Evolutionary conservation across 2,329 filamentous ascomycete genomes (phyloP), one percentile per base, ranked within the genome.

Genomic region (Dactylellina leptospora): DNA sequence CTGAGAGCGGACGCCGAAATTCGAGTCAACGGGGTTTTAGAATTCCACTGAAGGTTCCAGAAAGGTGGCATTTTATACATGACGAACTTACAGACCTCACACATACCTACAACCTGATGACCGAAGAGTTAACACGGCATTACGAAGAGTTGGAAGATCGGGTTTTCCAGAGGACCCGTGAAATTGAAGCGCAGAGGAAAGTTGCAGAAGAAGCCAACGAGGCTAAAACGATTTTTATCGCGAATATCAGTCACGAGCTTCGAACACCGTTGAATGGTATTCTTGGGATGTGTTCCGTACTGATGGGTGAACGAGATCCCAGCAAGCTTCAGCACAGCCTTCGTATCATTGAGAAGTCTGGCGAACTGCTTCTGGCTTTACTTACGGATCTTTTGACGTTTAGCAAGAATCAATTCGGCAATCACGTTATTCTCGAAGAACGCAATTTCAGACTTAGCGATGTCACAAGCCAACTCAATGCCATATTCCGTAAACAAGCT

Each of bases 201-300:
- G 51, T 72, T 25, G 74, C 74, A 5, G 74, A 96, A 79, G 90
- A 91, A n/a, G 93, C 93, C 2, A 97, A 96, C 76, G 91, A 96
- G 80, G 96, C 91, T 83, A 99, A 99, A 81, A 97, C 95, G 0
- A 83, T 97, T 6, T 97, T 97, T 81, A 96, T 99, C 74, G 95
- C 95, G 16, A 97, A 97, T 77, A 96, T 97, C 54, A 89, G 87
- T 1, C 87, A 90, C 75, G 87, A 97, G 79, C 84, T 99, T 33
- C 96, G 96, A 78, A 99, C 95, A 0, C 95, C 95, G 0, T 84
- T 97, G 64, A 97, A 97, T 78, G 95, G 93, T 10, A 97, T 97
- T 51, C 84, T 99, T 77, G 95, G 95, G 69, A 95, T 97, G 89
- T 93, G 90, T 75, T 90, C 92, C 0, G 90, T 96, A 0, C 95